phyloP scores from a whole-genome alignment of 306 rosid genomes.

The Prunus mongolica region DNA sequence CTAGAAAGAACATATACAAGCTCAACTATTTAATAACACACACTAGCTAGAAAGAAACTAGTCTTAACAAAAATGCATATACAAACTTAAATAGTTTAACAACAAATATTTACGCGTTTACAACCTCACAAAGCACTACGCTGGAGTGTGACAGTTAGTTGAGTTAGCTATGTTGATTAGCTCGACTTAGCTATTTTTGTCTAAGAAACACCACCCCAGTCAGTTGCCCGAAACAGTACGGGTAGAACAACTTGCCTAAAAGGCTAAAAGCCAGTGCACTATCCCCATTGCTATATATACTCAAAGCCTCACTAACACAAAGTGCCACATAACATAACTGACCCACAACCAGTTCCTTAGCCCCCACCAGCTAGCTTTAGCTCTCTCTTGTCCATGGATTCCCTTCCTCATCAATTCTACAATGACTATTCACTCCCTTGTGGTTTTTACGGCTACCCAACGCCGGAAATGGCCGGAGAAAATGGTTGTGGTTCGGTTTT shows the following conservation, averaged over 20 bases:
- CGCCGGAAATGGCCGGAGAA: not conserved
- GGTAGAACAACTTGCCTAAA: slow-evolving; percentile 2
- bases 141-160: not conserved
- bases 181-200: not conserved
- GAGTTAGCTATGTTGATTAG: not conserved
- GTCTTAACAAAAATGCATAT: not conserved
- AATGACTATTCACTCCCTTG: slow-evolving; percentile 37
- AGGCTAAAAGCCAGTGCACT: not conserved
- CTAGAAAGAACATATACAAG: too few relatives aligned
- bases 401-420: slow-evolving; percentile 46
- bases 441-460: slow-evolving; percentile 22
- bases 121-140: not conserved
- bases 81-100: not conserved
- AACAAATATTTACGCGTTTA: not conserved
- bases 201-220: not conserved
- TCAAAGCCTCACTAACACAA: not conserved
- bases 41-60: not conserved
- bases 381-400: slow-evolving; percentile 44
- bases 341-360: not conserved
- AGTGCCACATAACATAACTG: not conserved
- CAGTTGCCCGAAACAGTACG: not conserved
- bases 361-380: slow-evolving; percentile 3
- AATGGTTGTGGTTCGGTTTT: not conserved
- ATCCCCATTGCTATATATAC: slow-evolving; percentile 17
- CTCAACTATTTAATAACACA: not conserved